These are phyloP conservation scores for Candida maltosa DNA, from an alignment of 805 yeast genomes.

Conservation along the genomic window DNA sequence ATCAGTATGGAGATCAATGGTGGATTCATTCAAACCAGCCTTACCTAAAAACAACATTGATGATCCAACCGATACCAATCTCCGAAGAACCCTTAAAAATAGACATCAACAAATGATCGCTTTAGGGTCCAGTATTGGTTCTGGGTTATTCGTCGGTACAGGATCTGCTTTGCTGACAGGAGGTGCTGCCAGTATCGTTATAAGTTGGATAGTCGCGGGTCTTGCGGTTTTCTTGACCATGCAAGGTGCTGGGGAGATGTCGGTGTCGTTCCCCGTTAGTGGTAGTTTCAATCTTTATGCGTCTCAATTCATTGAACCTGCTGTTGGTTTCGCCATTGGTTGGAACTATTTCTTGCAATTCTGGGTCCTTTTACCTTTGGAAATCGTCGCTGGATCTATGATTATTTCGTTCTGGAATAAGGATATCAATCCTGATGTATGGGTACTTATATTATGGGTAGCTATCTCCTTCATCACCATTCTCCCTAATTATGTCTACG, in stretches of 20 bases:
- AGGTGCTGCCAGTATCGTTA: slow-evolving; percentile 61
- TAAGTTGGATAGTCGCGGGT: slow-evolving; percentile 55
- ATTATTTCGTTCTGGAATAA: slow-evolving; percentile 55
- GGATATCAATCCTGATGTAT: slow-evolving; percentile 51
- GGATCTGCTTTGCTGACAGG: slow-evolving; percentile 57
- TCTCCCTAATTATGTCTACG: slow-evolving; percentile 52
- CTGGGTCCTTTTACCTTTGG: slow-evolving; percentile 48
- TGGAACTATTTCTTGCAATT: slow-evolving; percentile 31
- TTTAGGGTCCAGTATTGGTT: slow-evolving; percentile 66
- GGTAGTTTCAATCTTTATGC: slow-evolving; percentile 66
- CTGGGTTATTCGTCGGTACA: slow-evolving; percentile 66
- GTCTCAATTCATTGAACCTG: slow-evolving; percentile 55
- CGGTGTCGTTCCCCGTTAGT: slow-evolving; percentile 58
- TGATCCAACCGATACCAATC: slow-evolving; percentile 52
- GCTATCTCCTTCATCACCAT: slow-evolving; percentile 46
- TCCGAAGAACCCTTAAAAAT: slow-evolving; percentile 49
- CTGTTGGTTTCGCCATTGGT: slow-evolving; percentile 51
- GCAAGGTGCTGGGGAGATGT: slow-evolving; percentile 60
- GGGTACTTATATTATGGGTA: slow-evolving; percentile 52
- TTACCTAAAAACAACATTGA: slow-evolving; percentile 16
- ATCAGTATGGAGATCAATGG: slow-evolving; percentile 19
- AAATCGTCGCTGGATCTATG: slow-evolving; percentile 54
- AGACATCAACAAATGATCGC: slow-evolving; percentile 69
- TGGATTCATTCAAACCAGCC: slow-evolving; percentile 36
- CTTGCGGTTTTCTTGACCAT: slow-evolving; percentile 56